Conservation (phyloP, 2,329 filamentous ascomycete species). For the Aspergillus novoparasiticus region DNA sequence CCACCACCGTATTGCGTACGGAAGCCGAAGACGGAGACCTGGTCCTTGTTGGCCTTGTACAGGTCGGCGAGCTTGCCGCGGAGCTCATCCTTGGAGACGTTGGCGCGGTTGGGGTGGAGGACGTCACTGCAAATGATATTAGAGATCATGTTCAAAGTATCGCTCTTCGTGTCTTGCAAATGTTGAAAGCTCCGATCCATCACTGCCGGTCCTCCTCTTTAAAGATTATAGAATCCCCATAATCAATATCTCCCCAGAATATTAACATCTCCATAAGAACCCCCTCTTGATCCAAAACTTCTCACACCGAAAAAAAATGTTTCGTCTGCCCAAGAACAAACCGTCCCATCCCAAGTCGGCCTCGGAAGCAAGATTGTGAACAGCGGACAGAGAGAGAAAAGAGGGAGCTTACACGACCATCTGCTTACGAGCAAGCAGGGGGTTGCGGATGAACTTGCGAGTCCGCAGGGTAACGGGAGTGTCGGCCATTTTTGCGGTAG, state of each 20-base stretch:
- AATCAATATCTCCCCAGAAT: background rate
- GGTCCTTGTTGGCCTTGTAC: slow-evolving; percentile 98
- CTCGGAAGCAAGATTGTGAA: slow-evolving; percentile 4
- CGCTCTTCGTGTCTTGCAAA: background rate
- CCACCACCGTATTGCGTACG: slow-evolving; percentile 98
- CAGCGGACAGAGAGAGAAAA: slow-evolving; percentile 15
- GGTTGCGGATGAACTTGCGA: slow-evolving; percentile 99
- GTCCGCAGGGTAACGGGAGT: slow-evolving; percentile 82
- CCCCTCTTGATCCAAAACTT: background rate
- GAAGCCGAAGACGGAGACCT: slow-evolving; percentile 97
- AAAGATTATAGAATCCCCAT: background rate
- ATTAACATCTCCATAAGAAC: background rate
- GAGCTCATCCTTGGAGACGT: slow-evolving; percentile 99
- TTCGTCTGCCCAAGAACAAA: background rate
- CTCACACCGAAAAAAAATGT: background rate
- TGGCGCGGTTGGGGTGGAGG: slow-evolving; percentile 97
- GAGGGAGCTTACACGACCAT: slow-evolving; percentile 89
- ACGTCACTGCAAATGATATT: slow-evolving; percentile 72
- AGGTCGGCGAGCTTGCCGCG: slow-evolving; percentile 89
- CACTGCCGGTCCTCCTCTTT: background rate
- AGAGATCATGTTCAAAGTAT: slow-evolving; percentile 8
- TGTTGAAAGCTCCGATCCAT: background rate
- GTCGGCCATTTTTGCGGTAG: slow-evolving; percentile 81
- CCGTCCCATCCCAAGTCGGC: background rate
- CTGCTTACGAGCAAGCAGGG: slow-evolving; percentile 97